Percentiles rank a stretch among this genome's conserved stretches.
phyloP scores from a whole-genome alignment of 768 basidiomycete species.

The Xanthoconium purpureum region DNA sequence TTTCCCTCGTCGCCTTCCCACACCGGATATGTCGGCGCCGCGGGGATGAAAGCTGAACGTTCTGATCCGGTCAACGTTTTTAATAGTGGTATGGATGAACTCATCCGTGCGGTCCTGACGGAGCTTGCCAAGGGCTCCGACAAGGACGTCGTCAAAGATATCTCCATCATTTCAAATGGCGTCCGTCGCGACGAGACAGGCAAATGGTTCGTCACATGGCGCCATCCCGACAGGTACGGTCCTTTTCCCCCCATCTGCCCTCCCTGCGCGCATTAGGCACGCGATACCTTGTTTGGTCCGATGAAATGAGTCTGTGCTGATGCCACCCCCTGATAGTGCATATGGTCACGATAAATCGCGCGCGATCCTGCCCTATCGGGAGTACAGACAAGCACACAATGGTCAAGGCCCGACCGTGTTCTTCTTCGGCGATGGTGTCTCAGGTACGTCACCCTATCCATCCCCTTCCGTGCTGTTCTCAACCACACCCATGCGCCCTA shows the following conservation, averaged over 20 bases:
- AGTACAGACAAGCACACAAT: constrained; percentile 35
- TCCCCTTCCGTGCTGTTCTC: neutral
- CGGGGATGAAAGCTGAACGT: neutral
- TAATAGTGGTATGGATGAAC: constrained; percentile 84
- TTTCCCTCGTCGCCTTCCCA: constrained; percentile 6
- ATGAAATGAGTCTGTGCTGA: neutral
- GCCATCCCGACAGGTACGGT: constrained; percentile 82
- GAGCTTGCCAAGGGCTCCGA: constrained; percentile 53
- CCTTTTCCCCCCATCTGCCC: neutral
- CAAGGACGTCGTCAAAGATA: constrained; percentile 64
- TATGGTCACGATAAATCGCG: constrained; percentile 97
- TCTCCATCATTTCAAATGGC: constrained; percentile 94
- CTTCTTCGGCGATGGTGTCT: constrained; percentile 98
- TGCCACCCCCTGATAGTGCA: constrained; percentile 36
- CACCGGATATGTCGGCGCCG: constrained; percentile 1
- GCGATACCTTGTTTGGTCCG: neutral
- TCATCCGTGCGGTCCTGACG: constrained; percentile 88
- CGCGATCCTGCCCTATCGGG: constrained; percentile 83
- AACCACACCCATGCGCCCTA: neutral
- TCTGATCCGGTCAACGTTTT: constrained; percentile 3
- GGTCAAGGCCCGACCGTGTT: constrained; percentile 66
- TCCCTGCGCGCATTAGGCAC: neutral
- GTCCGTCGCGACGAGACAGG: constrained; percentile 61
- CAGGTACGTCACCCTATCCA: constrained; percentile 49
- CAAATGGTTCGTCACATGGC: constrained; percentile 77